Conservation (phyloP, 768 basidiomycete genomes). For the Amanita fuliginea region DNA sequence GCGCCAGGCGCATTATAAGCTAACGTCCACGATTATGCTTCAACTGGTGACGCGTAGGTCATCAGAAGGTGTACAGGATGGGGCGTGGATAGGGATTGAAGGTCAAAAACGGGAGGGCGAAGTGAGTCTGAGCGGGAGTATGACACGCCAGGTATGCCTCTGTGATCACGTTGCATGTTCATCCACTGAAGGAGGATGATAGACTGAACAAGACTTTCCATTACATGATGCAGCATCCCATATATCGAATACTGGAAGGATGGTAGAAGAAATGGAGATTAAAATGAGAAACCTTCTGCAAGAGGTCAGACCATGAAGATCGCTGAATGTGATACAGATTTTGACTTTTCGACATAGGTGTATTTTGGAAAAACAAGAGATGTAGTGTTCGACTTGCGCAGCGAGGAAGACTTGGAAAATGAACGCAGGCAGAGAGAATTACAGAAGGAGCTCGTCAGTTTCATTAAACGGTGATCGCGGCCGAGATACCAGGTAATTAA, state of each 20-base stretch:
- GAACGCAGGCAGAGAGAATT: slow-evolving; percentile 73
- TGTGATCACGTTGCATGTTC: slow-evolving; percentile 1
- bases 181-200: slow-evolving; percentile 1
- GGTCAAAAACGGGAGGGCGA: slow-evolving; percentile 59
- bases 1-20: slow-evolving; percentile 89
- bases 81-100: slow-evolving; percentile 27
- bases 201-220: slow-evolving; percentile 85
- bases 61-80: slow-evolving; percentile 23
- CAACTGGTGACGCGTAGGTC: slow-evolving; percentile 57
- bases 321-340: not conserved
- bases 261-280: slow-evolving; percentile 99
- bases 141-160: slow-evolving; percentile 82
- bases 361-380: slow-evolving; percentile 97
- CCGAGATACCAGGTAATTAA: not conserved
- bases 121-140: slow-evolving; percentile 84
- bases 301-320: slow-evolving; percentile 39
- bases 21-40: slow-evolving; percentile 96
- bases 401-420: slow-evolving; percentile 76
- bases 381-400: slow-evolving; percentile 85
- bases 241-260: slow-evolving; percentile 85
- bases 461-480: slow-evolving; percentile 56
- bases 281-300: slow-evolving; percentile 95
- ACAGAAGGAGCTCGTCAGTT: slow-evolving; percentile 83
- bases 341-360: slow-evolving; percentile 33
- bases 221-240: slow-evolving; percentile 75